phyloP scores from a whole-genome alignment of 2,329 filamentous ascomycete genomes.

The Talaromyces albobiverticillius region DNA sequence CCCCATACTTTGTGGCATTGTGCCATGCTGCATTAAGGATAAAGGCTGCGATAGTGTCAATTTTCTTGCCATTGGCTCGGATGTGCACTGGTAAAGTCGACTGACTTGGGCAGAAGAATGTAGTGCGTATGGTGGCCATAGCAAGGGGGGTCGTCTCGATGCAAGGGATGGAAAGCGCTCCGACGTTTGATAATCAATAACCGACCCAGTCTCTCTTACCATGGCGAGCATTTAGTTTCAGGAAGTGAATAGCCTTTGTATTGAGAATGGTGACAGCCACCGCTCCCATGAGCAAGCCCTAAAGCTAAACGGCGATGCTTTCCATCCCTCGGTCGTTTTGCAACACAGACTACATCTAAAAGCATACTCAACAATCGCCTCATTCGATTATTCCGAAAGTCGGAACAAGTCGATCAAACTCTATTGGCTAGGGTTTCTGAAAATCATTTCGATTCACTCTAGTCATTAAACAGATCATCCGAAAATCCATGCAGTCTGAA shows the following conservation, averaged over 20 bases:
- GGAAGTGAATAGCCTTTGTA: too few relatives aligned
- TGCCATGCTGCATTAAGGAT: too few relatives aligned
- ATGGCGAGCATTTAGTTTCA: too few relatives aligned
- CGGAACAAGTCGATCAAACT: too few relatives aligned
- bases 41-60: not conserved
- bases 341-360: too few relatives aligned
- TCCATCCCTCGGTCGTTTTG: too few relatives aligned
- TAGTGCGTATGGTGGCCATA: slow-evolving; percentile 1
- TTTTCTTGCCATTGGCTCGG: not conserved
- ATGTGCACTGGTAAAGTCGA: not conserved
- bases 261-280: too few relatives aligned
- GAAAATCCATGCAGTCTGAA: not conserved
- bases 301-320: too few relatives aligned
- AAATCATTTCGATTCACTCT: not conserved
- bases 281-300: too few relatives aligned
- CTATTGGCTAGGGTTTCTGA: too few relatives aligned
- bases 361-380: too few relatives aligned
- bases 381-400: too few relatives aligned
- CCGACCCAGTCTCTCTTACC: not conserved
- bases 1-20: not conserved
- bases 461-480: not conserved
- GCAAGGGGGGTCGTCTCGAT: slow-evolving; percentile 3
- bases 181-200: not conserved
- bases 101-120: slow-evolving; percentile 2
- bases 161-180: slow-evolving; percentile 9